These are phyloP conservation scores for Sporothrix variecibatus DNA, from an alignment of 2,329 filamentous ascomycete genomes.

Conservation along the genomic window DNA sequence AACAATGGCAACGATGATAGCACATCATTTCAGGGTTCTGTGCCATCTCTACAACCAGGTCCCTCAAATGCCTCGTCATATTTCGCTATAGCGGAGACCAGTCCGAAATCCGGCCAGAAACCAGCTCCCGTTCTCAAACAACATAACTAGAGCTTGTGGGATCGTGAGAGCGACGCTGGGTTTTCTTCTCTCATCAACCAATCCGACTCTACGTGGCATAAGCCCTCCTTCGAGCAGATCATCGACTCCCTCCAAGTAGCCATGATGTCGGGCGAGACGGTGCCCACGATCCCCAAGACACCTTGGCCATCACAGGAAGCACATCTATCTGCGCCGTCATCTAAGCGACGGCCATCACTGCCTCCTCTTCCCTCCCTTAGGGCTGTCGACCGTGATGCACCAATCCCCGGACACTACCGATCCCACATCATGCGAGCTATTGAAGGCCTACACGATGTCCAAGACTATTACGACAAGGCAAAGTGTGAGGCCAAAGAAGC, in stretches of 20 bases:
- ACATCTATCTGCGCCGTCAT: neutral
- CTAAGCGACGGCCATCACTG: neutral
- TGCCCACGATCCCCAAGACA: neutral
- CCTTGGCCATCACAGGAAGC: neutral
- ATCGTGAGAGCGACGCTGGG: neutral
- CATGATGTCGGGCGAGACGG: conserved; percentile 43
- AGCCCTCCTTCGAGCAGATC: conserved; percentile 48
- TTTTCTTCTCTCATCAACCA: neutral
- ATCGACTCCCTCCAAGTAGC: conserved; percentile 46
- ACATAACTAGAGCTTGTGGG: conserved; percentile 16
- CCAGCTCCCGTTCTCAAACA: neutral
- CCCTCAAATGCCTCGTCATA: neutral
- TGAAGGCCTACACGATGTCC: conserved; percentile 41
- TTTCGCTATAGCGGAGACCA: neutral
- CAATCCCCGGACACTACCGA: conserved; percentile 46
- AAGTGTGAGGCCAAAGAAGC: conserved; percentile 37
- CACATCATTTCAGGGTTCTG: neutral
- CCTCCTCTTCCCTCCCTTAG: neutral
- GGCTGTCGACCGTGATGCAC: conserved; percentile 26
- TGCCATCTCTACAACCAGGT: neutral
- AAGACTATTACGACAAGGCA: conserved; percentile 28
- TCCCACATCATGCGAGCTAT: conserved; percentile 44
- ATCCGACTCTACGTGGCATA: conserved; percentile 40
- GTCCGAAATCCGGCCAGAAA: neutral
- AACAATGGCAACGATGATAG: neutral